These are phyloP conservation scores for Davidsoniella australis DNA, from an alignment of 2,329 filamentous ascomycete species.

Conservation along the genomic window DNA sequence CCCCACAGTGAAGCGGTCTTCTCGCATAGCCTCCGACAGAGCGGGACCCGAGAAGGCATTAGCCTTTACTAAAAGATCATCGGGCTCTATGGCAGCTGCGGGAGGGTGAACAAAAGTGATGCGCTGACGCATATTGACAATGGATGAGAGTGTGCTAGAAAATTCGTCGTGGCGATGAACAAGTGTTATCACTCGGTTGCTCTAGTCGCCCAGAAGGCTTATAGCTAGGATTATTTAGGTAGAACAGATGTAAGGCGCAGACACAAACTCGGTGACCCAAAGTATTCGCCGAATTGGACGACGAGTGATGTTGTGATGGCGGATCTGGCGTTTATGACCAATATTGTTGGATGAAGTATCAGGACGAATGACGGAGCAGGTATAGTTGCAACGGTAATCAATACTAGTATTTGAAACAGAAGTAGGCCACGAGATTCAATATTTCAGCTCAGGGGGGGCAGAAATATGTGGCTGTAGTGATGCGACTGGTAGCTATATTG, in stretches of 20 bases:
- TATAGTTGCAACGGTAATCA: no score
- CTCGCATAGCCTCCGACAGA: slow-evolving; percentile 46
- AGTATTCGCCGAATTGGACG: neutral
- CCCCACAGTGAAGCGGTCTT: slow-evolving; percentile 61
- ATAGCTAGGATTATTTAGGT: neutral
- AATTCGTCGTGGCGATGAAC: neutral
- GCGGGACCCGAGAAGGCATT: slow-evolving; percentile 36
- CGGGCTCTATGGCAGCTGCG: slow-evolving; percentile 47
- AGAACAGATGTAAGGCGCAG: neutral
- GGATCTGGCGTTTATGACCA: no score
- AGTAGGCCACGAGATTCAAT: no score
- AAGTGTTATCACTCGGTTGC: no score
- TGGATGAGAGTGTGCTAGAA: neutral
- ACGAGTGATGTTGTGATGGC: neutral
- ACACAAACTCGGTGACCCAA: neutral
- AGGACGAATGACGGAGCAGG: no score
- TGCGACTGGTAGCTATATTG: no score
- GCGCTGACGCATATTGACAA: slow-evolving; percentile 48
- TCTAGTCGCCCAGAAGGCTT: neutral
- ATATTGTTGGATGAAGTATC: no score
- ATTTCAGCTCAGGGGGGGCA: no score
- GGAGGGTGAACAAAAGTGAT: slow-evolving; percentile 60
- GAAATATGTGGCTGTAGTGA: no score
- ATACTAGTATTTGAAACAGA: no score
- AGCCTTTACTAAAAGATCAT: slow-evolving; percentile 39